phyloP scores from a whole-genome alignment of 2,329 filamentous ascomycete genomes.

The Ceratocystis smalleyi region DNA sequence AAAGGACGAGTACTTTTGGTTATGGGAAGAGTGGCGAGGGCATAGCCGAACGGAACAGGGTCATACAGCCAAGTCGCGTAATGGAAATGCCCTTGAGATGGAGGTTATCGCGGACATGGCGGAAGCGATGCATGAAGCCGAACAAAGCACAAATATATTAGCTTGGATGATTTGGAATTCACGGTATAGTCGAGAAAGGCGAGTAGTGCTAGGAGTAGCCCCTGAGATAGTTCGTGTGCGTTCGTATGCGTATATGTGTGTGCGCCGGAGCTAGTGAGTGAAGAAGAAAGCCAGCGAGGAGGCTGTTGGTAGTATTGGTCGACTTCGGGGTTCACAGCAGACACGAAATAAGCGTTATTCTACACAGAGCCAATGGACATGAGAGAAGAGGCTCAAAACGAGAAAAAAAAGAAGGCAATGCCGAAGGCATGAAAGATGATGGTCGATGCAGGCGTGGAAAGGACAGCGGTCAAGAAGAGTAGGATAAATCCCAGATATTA shows the following conservation, averaged over 20 bases:
- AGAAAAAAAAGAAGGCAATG: background rate
- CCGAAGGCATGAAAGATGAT: background rate
- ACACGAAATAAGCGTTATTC: background rate
- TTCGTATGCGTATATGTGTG: background rate
- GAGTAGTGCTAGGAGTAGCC: background rate
- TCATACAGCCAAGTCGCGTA: background rate
- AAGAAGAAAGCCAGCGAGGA: background rate
- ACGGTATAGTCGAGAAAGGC: background rate
- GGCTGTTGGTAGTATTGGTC: background rate
- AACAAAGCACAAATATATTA: background rate
- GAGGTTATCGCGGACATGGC: background rate
- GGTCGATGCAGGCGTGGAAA: background rate
- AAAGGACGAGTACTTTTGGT: background rate
- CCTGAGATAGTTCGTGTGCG: background rate
- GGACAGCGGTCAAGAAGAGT: background rate
- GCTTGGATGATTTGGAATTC: background rate
- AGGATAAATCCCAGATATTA: background rate
- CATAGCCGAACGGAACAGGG: background rate
- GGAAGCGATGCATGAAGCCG: background rate
- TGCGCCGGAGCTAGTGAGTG: background rate
- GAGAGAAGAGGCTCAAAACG: background rate
- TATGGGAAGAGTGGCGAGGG: background rate
- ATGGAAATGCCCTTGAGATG: background rate
- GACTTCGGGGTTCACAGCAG: background rate
- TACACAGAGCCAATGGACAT: background rate